phyloP scores from a whole-genome alignment of 1,284 basidiomycete genomes.

The Ustilago xerochloae region DNA sequence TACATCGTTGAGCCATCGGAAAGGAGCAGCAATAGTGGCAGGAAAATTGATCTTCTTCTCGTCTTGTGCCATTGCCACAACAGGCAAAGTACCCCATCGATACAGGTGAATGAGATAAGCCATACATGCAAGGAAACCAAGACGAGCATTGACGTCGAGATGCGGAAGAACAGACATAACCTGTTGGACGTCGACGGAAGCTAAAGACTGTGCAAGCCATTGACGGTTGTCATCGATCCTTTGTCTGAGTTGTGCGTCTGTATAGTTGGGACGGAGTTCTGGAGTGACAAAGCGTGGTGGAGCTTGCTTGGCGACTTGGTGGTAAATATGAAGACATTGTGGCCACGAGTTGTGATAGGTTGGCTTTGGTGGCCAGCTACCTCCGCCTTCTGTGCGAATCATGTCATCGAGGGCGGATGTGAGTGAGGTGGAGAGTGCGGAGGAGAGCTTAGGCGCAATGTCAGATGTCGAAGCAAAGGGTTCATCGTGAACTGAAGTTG shows the following conservation, averaged over 20 bases:
- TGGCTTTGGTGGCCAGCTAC: constrained; percentile 42
- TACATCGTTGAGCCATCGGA: constrained; percentile 45
- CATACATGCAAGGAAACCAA: constrained; percentile 43
- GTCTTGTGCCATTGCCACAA: constrained; percentile 48
- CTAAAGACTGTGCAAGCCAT: constrained; percentile 32
- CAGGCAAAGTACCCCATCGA: constrained; percentile 46
- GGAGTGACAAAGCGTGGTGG: constrained; percentile 45
- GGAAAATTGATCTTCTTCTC: constrained; percentile 39
- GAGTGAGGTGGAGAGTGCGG: constrained; percentile 24
- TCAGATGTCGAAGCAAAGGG: constrained; percentile 13
- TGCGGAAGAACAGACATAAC: constrained; percentile 21
- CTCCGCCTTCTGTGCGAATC: constrained; percentile 40
- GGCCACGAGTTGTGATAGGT: constrained; percentile 47
- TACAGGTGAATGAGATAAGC: constrained; percentile 47
- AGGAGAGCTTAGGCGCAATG: constrained; percentile 33
- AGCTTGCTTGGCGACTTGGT: constrained; percentile 30
- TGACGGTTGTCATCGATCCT: constrained; percentile 41
- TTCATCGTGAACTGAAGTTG: constrained; percentile 41
- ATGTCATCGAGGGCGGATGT: constrained; percentile 31
- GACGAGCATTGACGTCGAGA: constrained; percentile 28
- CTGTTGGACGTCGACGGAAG: constrained; percentile 14
- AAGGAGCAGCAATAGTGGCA: constrained; percentile 22
- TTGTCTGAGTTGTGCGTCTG: constrained; percentile 24
- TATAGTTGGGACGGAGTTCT: constrained; percentile 37
- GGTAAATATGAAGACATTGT: constrained; percentile 33